phyloP scores from a whole-genome alignment of 78 protist genomes.

The Dictyostelium firmibasis region DNA sequence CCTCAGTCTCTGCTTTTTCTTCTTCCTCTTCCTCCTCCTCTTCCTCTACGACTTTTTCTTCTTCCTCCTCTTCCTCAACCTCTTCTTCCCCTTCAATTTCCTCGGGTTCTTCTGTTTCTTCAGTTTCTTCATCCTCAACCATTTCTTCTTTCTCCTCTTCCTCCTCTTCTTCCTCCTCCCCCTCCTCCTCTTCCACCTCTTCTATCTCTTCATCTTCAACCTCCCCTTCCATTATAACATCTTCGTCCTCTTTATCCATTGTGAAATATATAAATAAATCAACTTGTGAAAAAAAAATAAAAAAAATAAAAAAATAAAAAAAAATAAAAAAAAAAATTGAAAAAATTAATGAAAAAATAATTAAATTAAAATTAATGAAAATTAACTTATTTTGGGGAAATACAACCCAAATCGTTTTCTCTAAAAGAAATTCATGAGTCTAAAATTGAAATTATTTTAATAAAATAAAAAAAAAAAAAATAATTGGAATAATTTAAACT shows the following conservation, averaged over 20 bases:
- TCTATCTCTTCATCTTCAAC: background rate
- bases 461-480: too few relatives aligned
- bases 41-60: background rate
- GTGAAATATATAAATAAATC: background rate
- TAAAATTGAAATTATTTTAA: too few relatives aligned
- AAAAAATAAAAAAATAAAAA: background rate
- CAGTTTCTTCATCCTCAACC: background rate
- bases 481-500: too few relatives aligned
- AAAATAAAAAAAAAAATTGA: too few relatives aligned
- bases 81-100: background rate
- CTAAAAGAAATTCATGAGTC: too few relatives aligned
- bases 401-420: too few relatives aligned
- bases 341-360: too few relatives aligned
- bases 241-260: background rate
- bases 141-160: background rate
- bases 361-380: too few relatives aligned
- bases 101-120: conserved; percentile 7
- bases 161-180: background rate
- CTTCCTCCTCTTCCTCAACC: background rate
- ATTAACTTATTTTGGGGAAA: too few relatives aligned
- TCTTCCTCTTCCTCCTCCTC: background rate
- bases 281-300: too few relatives aligned
- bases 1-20: background rate
- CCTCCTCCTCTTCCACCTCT: background rate
- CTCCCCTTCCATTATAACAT: background rate